Evolutionary conservation across 495 filamentous ascomycete species (phyloP), one percentile per base, ranked within the genome.

Genomic region (Sordaria brevicollis): DNA sequence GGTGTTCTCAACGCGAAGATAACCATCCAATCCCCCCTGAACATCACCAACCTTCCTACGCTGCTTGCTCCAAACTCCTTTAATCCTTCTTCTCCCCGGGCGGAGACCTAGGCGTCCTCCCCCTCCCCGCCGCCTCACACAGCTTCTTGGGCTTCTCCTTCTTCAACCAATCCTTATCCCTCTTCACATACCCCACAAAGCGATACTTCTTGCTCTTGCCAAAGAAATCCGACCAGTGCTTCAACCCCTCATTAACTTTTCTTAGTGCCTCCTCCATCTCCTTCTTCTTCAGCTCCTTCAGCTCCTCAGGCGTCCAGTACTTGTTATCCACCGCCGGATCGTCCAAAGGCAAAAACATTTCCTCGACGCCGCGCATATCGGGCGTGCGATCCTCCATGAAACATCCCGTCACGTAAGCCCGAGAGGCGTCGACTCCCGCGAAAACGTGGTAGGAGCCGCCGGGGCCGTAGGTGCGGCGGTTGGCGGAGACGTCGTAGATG

Each of bases 321-420:
- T 75, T 36, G 25, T 62, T 62, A 76, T 85, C 82, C 4, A 86
- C 82, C 21, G 85, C 80, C 8, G 83, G 85, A 72, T 92, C 88
- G 71, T 93, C 91, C 4, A 91, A 74, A 0, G 93, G 92, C 19
- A 98, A 82, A 78, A 87, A 98, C 89, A 94, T 95, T 71, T 90
- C 87, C 82, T 98, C 95, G 1, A 92, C 91, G 1, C 96, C 96
- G 25, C 88, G 83, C 80, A 97, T 79, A 78, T 98, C 94, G 1
- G 88, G 80, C 5, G 89, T 96, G 39, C 90, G 81, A 82, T 98
- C 94, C 65, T 91, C 89, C 35, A 87, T 81, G 83, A 99, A 99
- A 78, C 95, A 99, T 2, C 92, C 92, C n/a, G 95, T 97, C n/a
- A 99, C 89, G 80, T 93, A 99, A 4, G 91, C 92, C 34, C 95